Evolutionary conservation across 1,139 yeast species (phyloP), one percentile per base, ranked within the genome.

Genomic region (Suhomyces panamericanus): DNA sequence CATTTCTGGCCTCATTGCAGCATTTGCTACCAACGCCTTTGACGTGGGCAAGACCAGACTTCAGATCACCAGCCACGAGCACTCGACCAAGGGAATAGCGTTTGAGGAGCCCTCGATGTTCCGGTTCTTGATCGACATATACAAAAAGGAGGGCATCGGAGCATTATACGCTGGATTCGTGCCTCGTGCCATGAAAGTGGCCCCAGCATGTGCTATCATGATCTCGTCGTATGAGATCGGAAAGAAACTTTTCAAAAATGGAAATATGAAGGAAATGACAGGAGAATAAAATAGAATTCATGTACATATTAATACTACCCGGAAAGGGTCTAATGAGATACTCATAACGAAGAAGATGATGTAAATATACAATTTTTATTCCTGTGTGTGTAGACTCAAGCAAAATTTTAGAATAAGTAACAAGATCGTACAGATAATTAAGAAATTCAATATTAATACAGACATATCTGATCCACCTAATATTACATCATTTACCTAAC

Each of bases 181-280:
- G 2, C 98, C 98, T 0, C 75, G 99, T 52, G 79, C 93, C 9
- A 69, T 91, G 63, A 93, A 93, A 60, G 87, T 93, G 34, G 96
- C 97, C 0, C 99, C 99, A 3, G 86, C 97, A 11, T 93, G 99
- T 76, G 99, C 99, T 2, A 93, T 93, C 32, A 95, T 93, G 99
- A 91, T 93, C 42, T 88, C 98, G 2, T 86, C 95, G 36, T 93
- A 93, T 63, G 99, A 93, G 63, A 73, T 91, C 42, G 88, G 96
- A 28, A 95, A 95, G 64, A 80, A 78, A 56, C 69, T 85, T 33
- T 80, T 85, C 58, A 65, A 58, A 39, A 58, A 58, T 42, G 67
- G 50, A 12, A 54, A 57, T 34, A 41, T 32, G 36, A 29, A 29
- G 32, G 41, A 33, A 26, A 26, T 22, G 29, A 34, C 30, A 26